Evolutionary conservation across 106 monocot species (phyloP), one percentile per base, ranked within the genome.

Genomic region (Hemerocallis citrina): DNA sequence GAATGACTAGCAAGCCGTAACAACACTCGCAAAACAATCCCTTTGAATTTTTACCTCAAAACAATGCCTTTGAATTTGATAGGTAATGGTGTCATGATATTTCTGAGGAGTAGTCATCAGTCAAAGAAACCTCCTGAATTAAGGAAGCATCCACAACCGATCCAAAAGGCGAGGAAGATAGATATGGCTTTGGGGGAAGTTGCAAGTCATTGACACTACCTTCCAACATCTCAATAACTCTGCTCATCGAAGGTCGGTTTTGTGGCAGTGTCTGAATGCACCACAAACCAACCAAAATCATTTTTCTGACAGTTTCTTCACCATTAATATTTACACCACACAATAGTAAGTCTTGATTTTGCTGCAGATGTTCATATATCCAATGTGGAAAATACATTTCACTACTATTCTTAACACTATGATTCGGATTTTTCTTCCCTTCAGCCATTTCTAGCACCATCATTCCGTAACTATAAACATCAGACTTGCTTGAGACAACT

Each of bases 391-490:
- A 69, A 17, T 49, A 69, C 4, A 15, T 17, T 38, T 33, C 46
- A 29, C 69, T 69, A 0, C 14, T 21, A 14, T 35, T 38, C 10
- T 69, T 4, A 28, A 17, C 59, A 19, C 19, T 1, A 2, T 14
- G 13, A 23, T 34, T 16, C 8, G 28, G 0, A 14, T 35, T 52
- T 10, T 34, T 60, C 14, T 37, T 60, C 34, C 36, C 59, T 17
- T 48, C 59, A 10, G 46, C 69, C 30, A 69, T 69, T 50, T 69
- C 59, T n/a, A 69, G 33, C 0, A 69, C 13, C 58, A 59, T 15
- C 69, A 69, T 60, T 25, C 69, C 59, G 29, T 36, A 69, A 59
- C 59, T 69, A 29, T 59, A 59, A 22, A 69, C 69, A 49, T 69
- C 59, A 0, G 59, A 60, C 35, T 69, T 69, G 19, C 13, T 4